Conservation (phyloP, 108 stramenopile species). For the Discostella stelligeroides region DNA sequence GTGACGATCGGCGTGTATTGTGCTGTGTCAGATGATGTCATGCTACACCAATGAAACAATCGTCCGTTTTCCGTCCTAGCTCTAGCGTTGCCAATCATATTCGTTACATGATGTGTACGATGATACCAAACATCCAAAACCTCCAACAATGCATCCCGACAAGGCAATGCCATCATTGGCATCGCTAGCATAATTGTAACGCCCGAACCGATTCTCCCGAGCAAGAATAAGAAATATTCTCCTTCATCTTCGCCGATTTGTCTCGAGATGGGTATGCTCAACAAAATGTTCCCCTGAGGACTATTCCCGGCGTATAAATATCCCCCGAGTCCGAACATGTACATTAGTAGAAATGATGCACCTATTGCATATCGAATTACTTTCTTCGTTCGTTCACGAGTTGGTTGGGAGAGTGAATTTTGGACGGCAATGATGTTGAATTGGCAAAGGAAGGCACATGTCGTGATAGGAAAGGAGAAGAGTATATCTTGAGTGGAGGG, state of each 20-base stretch:
- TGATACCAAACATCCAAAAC: constrained; percentile 46
- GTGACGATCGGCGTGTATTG: constrained; percentile 24
- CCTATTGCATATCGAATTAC: constrained; percentile 52
- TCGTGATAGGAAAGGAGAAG: constrained; percentile 79
- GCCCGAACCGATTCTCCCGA: constrained; percentile 75
- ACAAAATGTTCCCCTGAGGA: constrained; percentile 68
- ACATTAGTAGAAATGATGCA: constrained; percentile 54
- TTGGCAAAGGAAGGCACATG: constrained; percentile 67
- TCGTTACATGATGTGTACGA: constrained; percentile 28
- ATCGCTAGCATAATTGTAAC: constrained; percentile 65
- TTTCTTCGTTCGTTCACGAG: constrained; percentile 49
- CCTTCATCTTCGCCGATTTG: constrained; percentile 10
- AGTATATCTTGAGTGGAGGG: constrained; percentile 42
- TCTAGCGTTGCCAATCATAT: not conserved
- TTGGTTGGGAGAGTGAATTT: constrained; percentile 55
- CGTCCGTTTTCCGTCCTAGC: constrained; percentile 7
- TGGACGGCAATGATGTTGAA: constrained; percentile 83
- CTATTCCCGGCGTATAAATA: constrained; percentile 59
- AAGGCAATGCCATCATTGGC: constrained; percentile 76
- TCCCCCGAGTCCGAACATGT: constrained; percentile 60
- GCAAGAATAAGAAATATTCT: constrained; percentile 50
- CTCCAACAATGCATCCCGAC: constrained; percentile 63
- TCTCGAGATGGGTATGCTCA: constrained; percentile 51
- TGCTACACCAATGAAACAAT: constrained; percentile 23
- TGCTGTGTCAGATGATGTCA: constrained; percentile 7